A percentile compares a stretch with the other conserved stretches of the same genome.
Evolutionary conservation across 139 green algal species (phyloP).

Genomic region (Tetradesmus obliquus): DNA sequence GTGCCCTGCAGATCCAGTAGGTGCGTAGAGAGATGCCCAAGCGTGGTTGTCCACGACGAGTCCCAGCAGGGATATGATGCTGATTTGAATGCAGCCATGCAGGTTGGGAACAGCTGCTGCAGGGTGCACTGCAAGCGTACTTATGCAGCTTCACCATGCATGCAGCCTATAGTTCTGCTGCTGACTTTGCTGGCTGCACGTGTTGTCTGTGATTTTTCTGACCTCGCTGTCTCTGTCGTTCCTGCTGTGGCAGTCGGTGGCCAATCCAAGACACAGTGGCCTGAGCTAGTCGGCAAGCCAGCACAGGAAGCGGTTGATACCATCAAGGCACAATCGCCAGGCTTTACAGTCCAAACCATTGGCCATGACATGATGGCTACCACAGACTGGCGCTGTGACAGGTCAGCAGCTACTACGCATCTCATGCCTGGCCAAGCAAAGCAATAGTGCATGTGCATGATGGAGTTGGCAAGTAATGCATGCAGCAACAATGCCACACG

Average conservation of each 20-base stretch:
- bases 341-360: conserved; percentile 9
- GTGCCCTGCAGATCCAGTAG: not conserved
- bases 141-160: too few species aligned
- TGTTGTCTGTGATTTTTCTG: not conserved
- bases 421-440: too few species aligned
- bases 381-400: not conserved
- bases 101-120: not conserved
- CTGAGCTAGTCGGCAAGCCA: conserved; percentile 42
- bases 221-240: not conserved
- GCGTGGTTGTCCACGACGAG: too few species aligned
- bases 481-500: not conserved
- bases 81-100: not conserved
- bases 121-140: not conserved
- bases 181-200: not conserved
- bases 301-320: conserved; percentile 22
- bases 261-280: conserved; percentile 33
- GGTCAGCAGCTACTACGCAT: not conserved
- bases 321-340: conserved; percentile 10
- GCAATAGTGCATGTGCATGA: too few species aligned
- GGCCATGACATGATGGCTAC: conserved; percentile 37
- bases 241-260: conserved; percentile 7
- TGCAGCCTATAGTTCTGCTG: too few species aligned
- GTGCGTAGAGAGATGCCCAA: not conserved
- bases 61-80: too few species aligned
- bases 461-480: not conserved